Percentiles rank a stretch among this genome's conserved stretches.
phyloP scores from a whole-genome alignment of 345 rosid genomes.

The Acer yangbiense region DNA sequence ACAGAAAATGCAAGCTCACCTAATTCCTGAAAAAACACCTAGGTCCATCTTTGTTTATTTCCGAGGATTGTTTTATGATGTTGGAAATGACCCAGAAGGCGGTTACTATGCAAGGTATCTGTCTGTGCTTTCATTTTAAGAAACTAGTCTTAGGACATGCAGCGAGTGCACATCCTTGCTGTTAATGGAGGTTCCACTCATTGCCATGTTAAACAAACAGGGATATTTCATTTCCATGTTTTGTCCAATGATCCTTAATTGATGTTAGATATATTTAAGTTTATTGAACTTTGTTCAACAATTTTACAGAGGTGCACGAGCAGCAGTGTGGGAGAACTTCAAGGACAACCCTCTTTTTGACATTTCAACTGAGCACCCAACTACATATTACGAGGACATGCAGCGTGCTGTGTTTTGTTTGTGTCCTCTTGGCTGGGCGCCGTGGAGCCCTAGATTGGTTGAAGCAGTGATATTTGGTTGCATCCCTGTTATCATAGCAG shows the following conservation, averaged over 20 bases:
- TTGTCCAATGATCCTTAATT: neutral
- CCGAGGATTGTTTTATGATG: slow-evolving; percentile 95
- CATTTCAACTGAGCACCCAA: slow-evolving; percentile 97
- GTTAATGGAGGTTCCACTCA: neutral
- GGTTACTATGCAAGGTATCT: slow-evolving; percentile 97
- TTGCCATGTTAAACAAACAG: neutral
- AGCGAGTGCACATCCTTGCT: neutral
- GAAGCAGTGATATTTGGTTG: slow-evolving; percentile 99
- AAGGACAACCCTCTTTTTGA: slow-evolving; percentile 94
- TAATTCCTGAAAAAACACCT: slow-evolving; percentile 82
- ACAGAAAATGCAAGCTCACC: slow-evolving; percentile 91
- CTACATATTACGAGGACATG: slow-evolving; percentile 97
- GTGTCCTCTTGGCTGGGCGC: slow-evolving; percentile 99
- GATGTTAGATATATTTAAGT: neutral
- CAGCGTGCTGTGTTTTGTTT: slow-evolving; percentile 94
- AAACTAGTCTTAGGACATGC: slow-evolving; percentile 7
- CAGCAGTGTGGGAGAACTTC: slow-evolving; percentile 99
- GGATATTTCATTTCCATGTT: neutral
- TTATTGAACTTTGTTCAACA: slow-evolving; percentile 15
- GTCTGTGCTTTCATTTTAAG: slow-evolving; percentile 5
- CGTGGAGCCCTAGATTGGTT: slow-evolving; percentile 98
- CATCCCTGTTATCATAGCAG: slow-evolving; percentile 99
- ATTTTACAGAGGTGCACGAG: slow-evolving; percentile 85
- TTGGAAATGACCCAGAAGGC: slow-evolving; percentile 97
- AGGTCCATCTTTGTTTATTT: slow-evolving; percentile 95